These are phyloP conservation scores for Phlegmacium glaucopus DNA, from an alignment of 768 basidiomycete genomes.

Conservation along the genomic window DNA sequence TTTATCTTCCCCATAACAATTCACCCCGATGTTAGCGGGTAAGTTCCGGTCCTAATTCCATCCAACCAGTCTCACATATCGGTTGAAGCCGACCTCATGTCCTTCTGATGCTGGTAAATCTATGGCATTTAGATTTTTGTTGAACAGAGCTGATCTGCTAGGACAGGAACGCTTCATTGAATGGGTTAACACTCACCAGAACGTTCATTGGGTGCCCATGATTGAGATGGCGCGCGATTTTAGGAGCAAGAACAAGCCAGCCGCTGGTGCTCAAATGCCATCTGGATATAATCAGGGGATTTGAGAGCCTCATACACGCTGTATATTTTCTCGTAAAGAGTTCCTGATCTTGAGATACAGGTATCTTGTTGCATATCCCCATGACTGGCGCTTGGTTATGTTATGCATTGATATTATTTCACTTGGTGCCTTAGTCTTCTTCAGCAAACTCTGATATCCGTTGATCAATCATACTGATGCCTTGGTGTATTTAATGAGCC, in stretches of 20 bases:
- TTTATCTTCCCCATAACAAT: slow-evolving; percentile 78
- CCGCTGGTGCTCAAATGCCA: slow-evolving; percentile 54
- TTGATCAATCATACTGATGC: too few species aligned
- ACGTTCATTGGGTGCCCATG: slow-evolving; percentile 70
- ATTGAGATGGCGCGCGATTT: slow-evolving; percentile 65
- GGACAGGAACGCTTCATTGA: slow-evolving; percentile 67
- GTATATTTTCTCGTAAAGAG: too few species aligned
- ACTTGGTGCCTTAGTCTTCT: too few species aligned
- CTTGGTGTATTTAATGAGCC: too few species aligned
- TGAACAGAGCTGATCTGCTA: not conserved
- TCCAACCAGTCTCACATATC: slow-evolving; percentile 4
- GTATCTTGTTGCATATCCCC: too few species aligned
- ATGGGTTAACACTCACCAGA: slow-evolving; percentile 68
- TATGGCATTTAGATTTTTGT: too few species aligned
- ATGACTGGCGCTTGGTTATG: too few species aligned
- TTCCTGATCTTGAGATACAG: too few species aligned
- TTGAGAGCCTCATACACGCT: slow-evolving; percentile 1
- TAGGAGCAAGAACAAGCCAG: slow-evolving; percentile 46
- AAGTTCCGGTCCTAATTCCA: slow-evolving; percentile 18
- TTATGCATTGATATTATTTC: too few species aligned
- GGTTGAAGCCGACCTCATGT: slow-evolving; percentile 58
- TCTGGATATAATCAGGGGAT: slow-evolving; percentile 28
- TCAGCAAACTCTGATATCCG: too few species aligned
- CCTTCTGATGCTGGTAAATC: slow-evolving; percentile 63
- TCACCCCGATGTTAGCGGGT: slow-evolving; percentile 76